These are phyloP conservation scores for Fraxinus xanthoxyloides DNA, from an alignment of 305 asterid genomes.

Conservation along the genomic window DNA sequence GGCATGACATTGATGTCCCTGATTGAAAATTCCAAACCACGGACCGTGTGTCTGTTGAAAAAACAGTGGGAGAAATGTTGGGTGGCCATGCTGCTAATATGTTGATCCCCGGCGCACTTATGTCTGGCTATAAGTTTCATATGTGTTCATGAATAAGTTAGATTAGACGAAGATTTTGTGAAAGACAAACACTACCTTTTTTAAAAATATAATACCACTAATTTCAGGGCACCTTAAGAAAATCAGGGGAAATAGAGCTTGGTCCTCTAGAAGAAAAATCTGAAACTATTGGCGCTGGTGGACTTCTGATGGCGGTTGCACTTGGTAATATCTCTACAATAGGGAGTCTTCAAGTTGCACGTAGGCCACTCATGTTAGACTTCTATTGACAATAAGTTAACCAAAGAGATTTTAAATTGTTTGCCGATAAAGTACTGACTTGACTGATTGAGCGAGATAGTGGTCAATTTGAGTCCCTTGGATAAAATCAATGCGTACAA, in stretches of 20 bases:
- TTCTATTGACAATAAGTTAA: not conserved
- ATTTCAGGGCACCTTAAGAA: constrained; percentile 49
- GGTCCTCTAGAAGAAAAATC: constrained; percentile 70
- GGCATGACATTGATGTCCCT: constrained; percentile 78
- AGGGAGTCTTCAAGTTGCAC: constrained; percentile 28
- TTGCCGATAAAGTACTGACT: not conserved
- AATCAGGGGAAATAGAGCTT: constrained; percentile 59
- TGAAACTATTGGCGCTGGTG: constrained; percentile 55
- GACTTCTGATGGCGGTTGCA: constrained; percentile 35
- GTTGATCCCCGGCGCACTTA: constrained; percentile 60
- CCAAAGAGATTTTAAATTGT: not conserved
- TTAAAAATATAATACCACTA: not conserved
- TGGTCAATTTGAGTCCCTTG: constrained; percentile 40
- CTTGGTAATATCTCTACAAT: constrained; percentile 44
- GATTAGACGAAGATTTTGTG: not conserved
- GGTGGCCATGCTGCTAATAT: constrained; percentile 70
- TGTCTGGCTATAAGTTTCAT: constrained; percentile 45
- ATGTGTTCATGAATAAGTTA: not conserved
- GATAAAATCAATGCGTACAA: constrained; percentile 44
- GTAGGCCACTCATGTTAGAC: not conserved
- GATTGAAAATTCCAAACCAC: constrained; percentile 53
- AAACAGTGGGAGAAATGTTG: constrained; percentile 34
- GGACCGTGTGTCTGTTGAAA: constrained; percentile 31
- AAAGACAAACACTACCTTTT: not conserved
- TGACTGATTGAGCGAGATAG: constrained; percentile 19